A percentile compares a stretch with the other conserved stretches of the same genome.
Evolutionary conservation across 371 early-diverging fungal genomes (phyloP).

Genomic region (Circinella umbellata): DNA sequence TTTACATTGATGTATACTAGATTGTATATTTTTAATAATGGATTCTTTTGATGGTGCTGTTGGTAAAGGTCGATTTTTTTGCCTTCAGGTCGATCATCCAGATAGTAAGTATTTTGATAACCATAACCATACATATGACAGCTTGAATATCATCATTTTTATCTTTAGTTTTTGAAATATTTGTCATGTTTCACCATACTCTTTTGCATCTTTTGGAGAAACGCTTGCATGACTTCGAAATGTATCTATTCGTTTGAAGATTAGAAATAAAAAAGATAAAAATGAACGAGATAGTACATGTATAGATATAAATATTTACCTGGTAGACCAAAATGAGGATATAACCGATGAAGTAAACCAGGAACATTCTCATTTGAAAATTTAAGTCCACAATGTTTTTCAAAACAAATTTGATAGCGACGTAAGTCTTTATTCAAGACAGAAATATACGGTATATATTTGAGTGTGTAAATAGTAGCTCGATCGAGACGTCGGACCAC

Average conservation of each 20-base stretch:
- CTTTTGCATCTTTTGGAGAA: background rate
- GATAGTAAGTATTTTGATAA: slow-evolving; percentile 3
- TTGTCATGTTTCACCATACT: background rate
- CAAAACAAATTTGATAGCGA: background rate
- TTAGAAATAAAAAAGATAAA: background rate
- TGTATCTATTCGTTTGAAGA: background rate
- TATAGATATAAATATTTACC: background rate
- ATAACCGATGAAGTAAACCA: background rate
- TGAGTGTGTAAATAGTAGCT: background rate
- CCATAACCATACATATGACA: background rate
- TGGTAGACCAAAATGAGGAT: slow-evolving; percentile 5
- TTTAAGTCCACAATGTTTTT: background rate
- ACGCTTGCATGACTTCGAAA: background rate
- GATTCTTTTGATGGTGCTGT: background rate
- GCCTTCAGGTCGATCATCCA: slow-evolving; percentile 7
- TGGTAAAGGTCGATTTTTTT: background rate
- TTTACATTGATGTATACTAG: background rate
- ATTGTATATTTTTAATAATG: background rate
- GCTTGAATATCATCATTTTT: slow-evolving; percentile 3
- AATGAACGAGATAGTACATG: background rate
- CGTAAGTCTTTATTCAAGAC: background rate
- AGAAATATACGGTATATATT: background rate
- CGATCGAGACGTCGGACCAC: slow-evolving; percentile 1
- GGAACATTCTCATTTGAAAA: slow-evolving; percentile 6
- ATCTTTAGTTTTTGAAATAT: background rate